These are phyloP conservation scores for Nissolia schottii DNA, from an alignment of 306 rosid species.

Conservation along the genomic window DNA sequence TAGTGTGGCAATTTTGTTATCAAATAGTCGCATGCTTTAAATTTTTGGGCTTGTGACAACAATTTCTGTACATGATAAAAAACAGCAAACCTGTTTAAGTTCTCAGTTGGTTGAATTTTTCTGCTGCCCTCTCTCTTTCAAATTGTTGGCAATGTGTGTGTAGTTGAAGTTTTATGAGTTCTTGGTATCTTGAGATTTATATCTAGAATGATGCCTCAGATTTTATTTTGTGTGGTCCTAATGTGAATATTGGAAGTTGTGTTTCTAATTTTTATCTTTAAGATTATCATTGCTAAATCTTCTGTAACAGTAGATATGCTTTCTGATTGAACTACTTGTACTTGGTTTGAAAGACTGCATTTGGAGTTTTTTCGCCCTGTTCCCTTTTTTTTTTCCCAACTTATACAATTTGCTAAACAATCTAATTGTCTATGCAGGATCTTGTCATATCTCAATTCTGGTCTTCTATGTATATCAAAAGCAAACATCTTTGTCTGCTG, in stretches of 20 bases:
- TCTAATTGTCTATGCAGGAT: slow-evolving; percentile 34
- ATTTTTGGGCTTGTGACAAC: not conserved
- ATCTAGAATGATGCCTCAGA: not conserved
- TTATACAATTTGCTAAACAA: not conserved
- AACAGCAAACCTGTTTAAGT: not conserved
- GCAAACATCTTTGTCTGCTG: slow-evolving; percentile 25
- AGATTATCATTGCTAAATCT: slow-evolving; percentile 7
- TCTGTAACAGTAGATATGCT: not conserved
- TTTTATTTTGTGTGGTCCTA: slow-evolving; percentile 6
- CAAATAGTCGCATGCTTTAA: not conserved
- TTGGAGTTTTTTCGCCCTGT: not conserved
- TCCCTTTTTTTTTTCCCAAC: not conserved
- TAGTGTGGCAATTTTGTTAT: not conserved
- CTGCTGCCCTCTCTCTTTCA: not conserved
- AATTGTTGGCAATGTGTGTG: not conserved
- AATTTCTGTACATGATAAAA: not conserved
- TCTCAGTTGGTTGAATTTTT: slow-evolving; percentile 7
- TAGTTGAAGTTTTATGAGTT: not conserved
- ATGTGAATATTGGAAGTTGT: not conserved
- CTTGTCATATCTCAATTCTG: slow-evolving; percentile 11
- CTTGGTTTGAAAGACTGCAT: not conserved
- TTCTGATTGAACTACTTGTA: not conserved
- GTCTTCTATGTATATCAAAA: slow-evolving; percentile 12
- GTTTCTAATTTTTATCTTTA: not conserved
- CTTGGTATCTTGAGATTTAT: slow-evolving; percentile 4